Base-by-base conservation (phyloP, 169 alveolate species). In the Cryptosporidium andersoni region DNA sequence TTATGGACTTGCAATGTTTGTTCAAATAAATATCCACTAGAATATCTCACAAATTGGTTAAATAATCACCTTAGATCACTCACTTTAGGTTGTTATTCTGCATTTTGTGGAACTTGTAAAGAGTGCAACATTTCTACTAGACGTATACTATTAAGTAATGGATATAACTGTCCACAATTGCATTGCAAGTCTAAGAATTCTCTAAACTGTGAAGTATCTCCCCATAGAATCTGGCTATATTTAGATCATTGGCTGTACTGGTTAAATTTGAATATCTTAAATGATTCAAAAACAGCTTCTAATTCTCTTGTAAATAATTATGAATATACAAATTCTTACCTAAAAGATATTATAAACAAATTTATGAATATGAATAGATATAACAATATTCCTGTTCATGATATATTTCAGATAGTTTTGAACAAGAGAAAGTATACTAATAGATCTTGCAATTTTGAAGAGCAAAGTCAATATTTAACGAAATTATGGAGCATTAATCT, bases 121-220 rank as follows among this genome's bases (percentile, higher is more conserved):
- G 85, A 74, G 45, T 74, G 85, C 7, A 74, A 74, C 43, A 74
- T 47, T 14, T 47, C 80, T 81, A 90, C 92, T 39, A 80, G 89
- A 63, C 66, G 92, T n/a, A 64, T 90, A 3, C 40, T 82, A 4
- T 64, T 90, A 14, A 90, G 81, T 8, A 82, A 66, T 4, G 58
- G 65, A 7, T 65, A 80, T 39, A 88, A 82, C 58, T 90, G 92
- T 36, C 92, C 92, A 1, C 88, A 81, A 11, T 9, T 58, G 1
- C 89, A 85, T 39, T 90, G 92, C 39, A 82, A 82, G 52, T 62
- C 80, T n/a, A 56, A 45, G 1, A 82, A 82, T 51, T 56, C 74
- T 12, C 62, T 74, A 12, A 42, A 43, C 12, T 58, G 25, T 43
- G 68, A 74, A 5, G 49, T 74, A 40, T 56, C 85, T 45, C 85